Base-by-base conservation (phyloP, 352 stramenopile species). In the Globisporangium camurandrum region DNA sequence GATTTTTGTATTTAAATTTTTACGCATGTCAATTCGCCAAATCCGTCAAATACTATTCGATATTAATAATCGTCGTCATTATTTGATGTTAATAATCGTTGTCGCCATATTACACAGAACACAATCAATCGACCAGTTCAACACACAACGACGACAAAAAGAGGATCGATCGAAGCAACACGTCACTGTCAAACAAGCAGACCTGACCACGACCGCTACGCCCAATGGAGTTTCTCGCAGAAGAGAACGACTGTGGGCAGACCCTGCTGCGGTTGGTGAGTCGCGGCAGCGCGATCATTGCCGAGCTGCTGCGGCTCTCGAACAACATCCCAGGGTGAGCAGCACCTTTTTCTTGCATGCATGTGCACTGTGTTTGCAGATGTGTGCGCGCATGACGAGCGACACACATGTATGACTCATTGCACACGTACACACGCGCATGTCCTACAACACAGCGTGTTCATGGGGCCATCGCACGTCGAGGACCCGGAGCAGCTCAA, bases 241-340 rank as follows among this genome's bases (percentile, higher is more conserved):
- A 94, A 51, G 86, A 97, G 52, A 97, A 97, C 57, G 75, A 97
- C 53, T 98, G 94, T 77, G 94, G 93, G 1, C 86, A 96, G 73
- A 97, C 90, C 56, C 75, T 98, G 54, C 71, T 98, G 67, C 79
- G 76, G 24, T 83, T 98, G 53, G 89, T 97, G 37, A 91, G 85
- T 57, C 71, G 80, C 26, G 94, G 92, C 19, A 93, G 83, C 46
- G 76, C 89, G 42, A 96, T 98, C 60, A 84, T 97, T 39, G 89
- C 94, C 11, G 89, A 97, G 61, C 71, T 98, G 46, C 72, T 96
- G 47, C 86, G 87, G 28, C 71, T 97, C 16, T 93, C 85, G 17
- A 91, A 96, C 56, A 93, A 95, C 43, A 90, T 98, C 44, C 83
- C 83, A 12, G 83, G 83, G 80, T 93, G 51, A 36, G 66, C 30